A percentile compares a stretch with the other conserved stretches of the same genome.
Evolutionary conservation across 805 yeast genomes (phyloP).

Genomic region (Hanseniaspora singularis): DNA sequence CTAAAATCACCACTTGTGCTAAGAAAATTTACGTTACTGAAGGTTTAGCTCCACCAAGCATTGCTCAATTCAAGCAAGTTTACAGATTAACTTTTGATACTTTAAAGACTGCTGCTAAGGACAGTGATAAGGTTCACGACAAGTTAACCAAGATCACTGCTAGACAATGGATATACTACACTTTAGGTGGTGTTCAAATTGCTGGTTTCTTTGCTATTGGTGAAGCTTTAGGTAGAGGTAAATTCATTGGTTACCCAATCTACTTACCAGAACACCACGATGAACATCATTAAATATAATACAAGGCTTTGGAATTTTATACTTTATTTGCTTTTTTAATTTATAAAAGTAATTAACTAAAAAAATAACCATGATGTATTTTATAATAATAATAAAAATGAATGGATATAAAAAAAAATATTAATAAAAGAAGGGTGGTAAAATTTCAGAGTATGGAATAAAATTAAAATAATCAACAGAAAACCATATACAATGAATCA

Average conservation of each 20-base stretch:
- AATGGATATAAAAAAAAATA: too few species aligned
- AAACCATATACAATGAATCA: too few species aligned
- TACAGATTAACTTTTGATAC: slow-evolving; percentile 32
- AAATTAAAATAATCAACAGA: too few species aligned
- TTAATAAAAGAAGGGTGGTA: too few species aligned
- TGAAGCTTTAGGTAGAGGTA: slow-evolving; percentile 93
- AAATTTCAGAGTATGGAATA: too few species aligned
- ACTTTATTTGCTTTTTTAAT: too few species aligned
- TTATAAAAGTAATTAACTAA: too few species aligned
- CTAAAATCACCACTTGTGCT: slow-evolving; percentile 28
- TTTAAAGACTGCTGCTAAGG: slow-evolving; percentile 32
- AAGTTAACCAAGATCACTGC: slow-evolving; percentile 39
- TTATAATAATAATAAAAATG: too few species aligned
- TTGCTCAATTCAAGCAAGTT: slow-evolving; percentile 62
- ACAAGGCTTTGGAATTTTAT: too few species aligned
- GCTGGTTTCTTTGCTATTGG: slow-evolving; percentile 88
- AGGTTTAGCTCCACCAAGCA: slow-evolving; percentile 82
- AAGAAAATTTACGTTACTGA: slow-evolving; percentile 73
- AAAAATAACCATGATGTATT: too few species aligned
- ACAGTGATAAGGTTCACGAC: slow-evolving; percentile 34
- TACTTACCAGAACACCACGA: slow-evolving; percentile 30
- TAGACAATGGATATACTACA: slow-evolving; percentile 50
- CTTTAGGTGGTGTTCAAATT: slow-evolving; percentile 69
- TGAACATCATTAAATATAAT: slow-evolving; percentile 16
- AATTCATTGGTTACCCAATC: slow-evolving; percentile 63